Base-by-base conservation (phyloP, 768 basidiomycete genomes). In the Psilocybe cyanescens region DNA sequence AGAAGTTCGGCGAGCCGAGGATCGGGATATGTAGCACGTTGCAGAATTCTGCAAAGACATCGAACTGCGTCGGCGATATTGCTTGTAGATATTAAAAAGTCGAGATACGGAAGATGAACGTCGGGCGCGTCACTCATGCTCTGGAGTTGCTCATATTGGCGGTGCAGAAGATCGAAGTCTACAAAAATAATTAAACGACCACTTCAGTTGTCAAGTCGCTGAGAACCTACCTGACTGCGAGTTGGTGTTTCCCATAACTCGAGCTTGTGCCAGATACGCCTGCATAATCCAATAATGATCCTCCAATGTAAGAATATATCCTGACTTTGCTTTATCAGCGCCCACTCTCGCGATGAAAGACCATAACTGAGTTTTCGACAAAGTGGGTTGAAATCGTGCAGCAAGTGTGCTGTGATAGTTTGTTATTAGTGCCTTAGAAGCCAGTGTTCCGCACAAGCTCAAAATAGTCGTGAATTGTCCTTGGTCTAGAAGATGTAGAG, bases 281-380 rank as follows among this genome's bases (percentile, higher is more conserved):
- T 53, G 80, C 83, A 90, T 83, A 50, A 84, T 68, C 88, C 88
- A 90, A 70, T 84, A 90, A 51, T 79, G 77, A 68, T 90, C 87
- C n/a, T 79, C 75, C 46, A 44, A 2, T 44, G 16, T 41, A 8
- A 56, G 49, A 5, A 5, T 28, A n/a, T 31, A 37, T 2, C 46
- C 58, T 8, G 31, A 16, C 31, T 19, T 37, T 50, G 46, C 45
- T 30, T 53, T 53, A n/a, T 57, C 61, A 4, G 33, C 51, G 3
- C 41, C 61, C 8, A 62, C 16, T 54, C 51, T 29, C 24, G 52
- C 51, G 19, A 58, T 11, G 1, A 54, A 54, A 7, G 56, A 29
- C 61, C 61, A 62, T 12, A 62, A 54, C 8, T 41, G 11, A 3
- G 45, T 28, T 16, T 41, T 55, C 3, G 30, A n/a, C 9, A 19